Evolutionary conservation across 345 rosid species (phyloP), one percentile per base, ranked within the genome.

Genomic region (Eucalyptus pumila): DNA sequence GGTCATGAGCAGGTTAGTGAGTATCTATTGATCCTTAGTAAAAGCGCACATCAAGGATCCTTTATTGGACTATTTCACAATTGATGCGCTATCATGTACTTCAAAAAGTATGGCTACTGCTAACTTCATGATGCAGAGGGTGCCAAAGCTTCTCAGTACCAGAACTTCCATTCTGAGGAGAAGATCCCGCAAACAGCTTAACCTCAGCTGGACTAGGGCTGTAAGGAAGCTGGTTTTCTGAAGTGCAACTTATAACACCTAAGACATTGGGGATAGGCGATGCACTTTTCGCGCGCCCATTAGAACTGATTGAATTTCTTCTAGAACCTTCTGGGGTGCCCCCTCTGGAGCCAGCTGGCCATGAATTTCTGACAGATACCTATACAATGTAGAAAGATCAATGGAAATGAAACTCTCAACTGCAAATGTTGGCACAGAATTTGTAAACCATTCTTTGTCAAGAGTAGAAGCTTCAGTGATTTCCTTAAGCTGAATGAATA

Each of bases 261-360:
- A 90, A 89, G 86, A 89, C 85, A 86, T 65, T 92, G 49, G 90
- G 89, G 87, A 92, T 85, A 80, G 95, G 93, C 52, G 95, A 93
- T 40, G 87, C 90, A 88, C 94, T 92, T 56, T 91, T 93, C 76
- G 90, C 93, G 80, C 92, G 89, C 76, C 96, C 94, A 88, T 95
- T 93, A 88, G 96, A 93, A 90, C 92, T 92, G 88, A 93, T 88
- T 45, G 96, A 93, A 90, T 51, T 95, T 92, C 94, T 95, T 92
- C 93, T 91, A 83, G 90, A 90, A 89, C 91, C 90, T 89, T 93
- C 94, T 81, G 96, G 94, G 86, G 95, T 89, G 23, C 89, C 90
- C 42, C 90, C 95, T 88, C 94, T 90, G 42, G 94, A 93, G 69
- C 87, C 87, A 89, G 92, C 67, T 85, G 89, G 94, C 94, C 93